Conservation (phyloP, 371 early-diverging fungal species). For the Mucor lusitanicus region DNA sequence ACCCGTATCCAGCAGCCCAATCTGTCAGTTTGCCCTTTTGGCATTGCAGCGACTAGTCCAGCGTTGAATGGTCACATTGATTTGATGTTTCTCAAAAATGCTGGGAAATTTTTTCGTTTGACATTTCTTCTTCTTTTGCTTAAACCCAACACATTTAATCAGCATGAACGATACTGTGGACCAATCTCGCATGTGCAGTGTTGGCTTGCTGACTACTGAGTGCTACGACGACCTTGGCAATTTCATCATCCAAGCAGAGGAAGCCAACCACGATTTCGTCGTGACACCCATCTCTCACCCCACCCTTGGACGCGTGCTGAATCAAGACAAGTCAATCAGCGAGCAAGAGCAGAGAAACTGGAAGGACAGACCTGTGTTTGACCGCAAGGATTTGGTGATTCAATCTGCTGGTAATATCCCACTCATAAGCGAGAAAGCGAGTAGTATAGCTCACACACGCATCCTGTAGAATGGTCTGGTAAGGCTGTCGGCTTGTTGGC, state of each 20-base stretch:
- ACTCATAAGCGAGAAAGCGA: neutral
- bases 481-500: slow-evolving; percentile 61
- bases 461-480: slow-evolving; percentile 43
- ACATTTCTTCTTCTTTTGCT: neutral
- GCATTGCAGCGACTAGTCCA: no score
- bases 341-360: slow-evolving; percentile 24
- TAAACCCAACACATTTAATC: neutral
- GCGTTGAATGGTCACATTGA: neutral
- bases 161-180: slow-evolving; percentile 10
- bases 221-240: slow-evolving; percentile 38
- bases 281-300: slow-evolving; percentile 61
- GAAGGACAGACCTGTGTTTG: slow-evolving; percentile 46
- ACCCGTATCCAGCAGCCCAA: no score
- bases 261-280: slow-evolving; percentile 62
- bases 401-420: slow-evolving; percentile 40
- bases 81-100: neutral
- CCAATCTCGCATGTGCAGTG: slow-evolving; percentile 30
- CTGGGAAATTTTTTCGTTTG: slow-evolving; percentile 1
- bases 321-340: slow-evolving; percentile 22
- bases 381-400: slow-evolving; percentile 46
- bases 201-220: slow-evolving; percentile 39
- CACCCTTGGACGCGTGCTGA: slow-evolving; percentile 51
- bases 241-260: slow-evolving; percentile 47
- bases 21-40: no score
- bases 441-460: neutral